Evolutionary conservation across 2,329 filamentous ascomycete species (phyloP), one percentile per base, ranked within the genome.

Genomic region (Trichophyton rubrum): DNA sequence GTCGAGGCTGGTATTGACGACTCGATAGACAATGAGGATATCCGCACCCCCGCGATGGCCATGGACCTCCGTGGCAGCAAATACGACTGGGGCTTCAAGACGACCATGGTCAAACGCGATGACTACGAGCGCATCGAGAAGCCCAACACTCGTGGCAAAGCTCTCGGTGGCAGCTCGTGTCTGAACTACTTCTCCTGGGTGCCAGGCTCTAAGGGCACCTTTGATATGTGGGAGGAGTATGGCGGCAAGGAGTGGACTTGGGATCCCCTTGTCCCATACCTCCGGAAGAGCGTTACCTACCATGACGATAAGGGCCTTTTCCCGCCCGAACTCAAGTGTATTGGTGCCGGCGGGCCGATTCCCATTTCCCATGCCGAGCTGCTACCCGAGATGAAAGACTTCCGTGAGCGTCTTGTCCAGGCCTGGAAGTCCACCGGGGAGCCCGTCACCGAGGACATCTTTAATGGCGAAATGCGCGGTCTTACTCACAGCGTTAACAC

Each of bases 151-250:
- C 77, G 82, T 45, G 80, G 83, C 8, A 83, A 82, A 70, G 76
- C 75, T 1, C 79, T 85, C 0, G 83, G 83, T 40, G 83, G 83
- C 15, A 82, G 79, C 62, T 80, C 77, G 0, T 80, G 75, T 43
- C 68, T 83, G 56, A 86, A 86, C 71, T 86, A 85, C 68, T 85
- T 81, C 69, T 84, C 82, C 13, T 86, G 83, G 83, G 75, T 84
- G 3, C 81, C 78, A 1, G 83, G 83, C 1, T 80, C 77, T 60
- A 78, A 78, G 59, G 75, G 75, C 2, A 85, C 82, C 0, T 85
- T 82, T 65, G 80, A 79, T 63, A 70, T 74, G 60, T 80, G 77
- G 77, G 74, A 68, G 15, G 73, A 76, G 41, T 78, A 71, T 60
- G 76, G 77, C 30, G 75, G 75, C 1, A 65, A 72, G 1, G 72